A percentile compares a stretch with the other conserved stretches of the same genome.
Evolutionary conservation across 73 alveolate genomes (phyloP).

Genomic region (Symbiodinium natans): DNA sequence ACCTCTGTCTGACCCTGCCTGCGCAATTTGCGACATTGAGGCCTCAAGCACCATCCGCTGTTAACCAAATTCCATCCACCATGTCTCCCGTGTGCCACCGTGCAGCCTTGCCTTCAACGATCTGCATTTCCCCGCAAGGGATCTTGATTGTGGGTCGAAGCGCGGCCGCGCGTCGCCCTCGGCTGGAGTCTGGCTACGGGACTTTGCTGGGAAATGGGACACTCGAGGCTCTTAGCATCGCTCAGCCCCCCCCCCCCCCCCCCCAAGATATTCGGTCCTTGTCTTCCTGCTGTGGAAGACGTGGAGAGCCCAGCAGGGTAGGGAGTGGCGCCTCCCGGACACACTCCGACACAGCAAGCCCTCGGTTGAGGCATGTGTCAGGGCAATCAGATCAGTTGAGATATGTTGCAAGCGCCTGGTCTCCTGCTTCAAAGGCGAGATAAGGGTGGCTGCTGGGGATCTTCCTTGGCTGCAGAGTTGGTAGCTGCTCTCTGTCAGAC

Average conservation of each 20-base stretch:
- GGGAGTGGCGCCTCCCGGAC: not conserved
- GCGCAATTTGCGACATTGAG: not conserved
- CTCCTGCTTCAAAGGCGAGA: not conserved
- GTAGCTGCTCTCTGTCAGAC: no score
- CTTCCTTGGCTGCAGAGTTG: not conserved
- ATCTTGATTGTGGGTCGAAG: not conserved
- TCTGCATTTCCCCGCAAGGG: constrained; percentile 7
- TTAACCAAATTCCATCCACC: no score
- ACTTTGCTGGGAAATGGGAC: no score
- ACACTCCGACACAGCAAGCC: not conserved
- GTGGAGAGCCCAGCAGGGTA: constrained; percentile 6
- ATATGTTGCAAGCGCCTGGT: not conserved
- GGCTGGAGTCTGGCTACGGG: no score
- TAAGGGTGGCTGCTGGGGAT: not conserved
- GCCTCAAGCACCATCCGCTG: not conserved
- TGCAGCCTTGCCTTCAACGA: not conserved
- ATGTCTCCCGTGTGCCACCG: no score
- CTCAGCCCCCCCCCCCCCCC: no score
- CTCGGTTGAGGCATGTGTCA: no score
- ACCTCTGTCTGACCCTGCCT: no score
- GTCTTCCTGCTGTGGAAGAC: not conserved
- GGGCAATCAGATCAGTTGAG: no score
- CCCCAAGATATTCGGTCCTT: not conserved
- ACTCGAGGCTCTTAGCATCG: no score
- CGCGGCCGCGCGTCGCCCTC: not conserved